Conservation (phyloP, 2,329 filamentous ascomycete genomes). For the Pestalotiopsis sp. region DNA sequence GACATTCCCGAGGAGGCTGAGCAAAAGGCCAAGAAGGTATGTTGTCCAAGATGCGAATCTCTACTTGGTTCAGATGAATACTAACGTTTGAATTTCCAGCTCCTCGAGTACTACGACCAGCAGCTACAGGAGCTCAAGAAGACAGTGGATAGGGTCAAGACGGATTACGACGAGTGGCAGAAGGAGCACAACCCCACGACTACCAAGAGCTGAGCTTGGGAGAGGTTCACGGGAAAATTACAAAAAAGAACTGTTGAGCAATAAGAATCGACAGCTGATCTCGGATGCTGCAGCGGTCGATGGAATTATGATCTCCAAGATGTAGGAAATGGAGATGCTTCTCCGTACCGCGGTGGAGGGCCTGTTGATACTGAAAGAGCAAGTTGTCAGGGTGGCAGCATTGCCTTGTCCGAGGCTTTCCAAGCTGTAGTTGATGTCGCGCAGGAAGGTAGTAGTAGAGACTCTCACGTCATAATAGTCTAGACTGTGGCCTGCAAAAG, state of each 20-base stretch:
- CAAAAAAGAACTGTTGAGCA: not conserved
- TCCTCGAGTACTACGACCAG: constrained; percentile 80
- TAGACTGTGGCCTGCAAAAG: not conserved
- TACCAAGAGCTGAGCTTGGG: not conserved
- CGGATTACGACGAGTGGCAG: constrained; percentile 60
- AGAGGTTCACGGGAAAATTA: not conserved
- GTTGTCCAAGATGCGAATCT: constrained; percentile 23
- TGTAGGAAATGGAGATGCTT: not conserved
- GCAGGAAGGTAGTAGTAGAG: not conserved
- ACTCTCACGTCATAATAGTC: not conserved
- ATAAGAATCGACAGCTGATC: not conserved
- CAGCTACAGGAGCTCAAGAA: constrained; percentile 77
- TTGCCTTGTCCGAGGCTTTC: not conserved
- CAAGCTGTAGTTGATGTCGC: not conserved
- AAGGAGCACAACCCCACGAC: constrained; percentile 43
- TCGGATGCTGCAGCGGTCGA: not conserved
- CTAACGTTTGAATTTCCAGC: constrained; percentile 45
- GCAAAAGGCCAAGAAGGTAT: constrained; percentile 74
- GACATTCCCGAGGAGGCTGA: constrained; percentile 71
- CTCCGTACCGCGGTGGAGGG: not conserved
- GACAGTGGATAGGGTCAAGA: constrained; percentile 66
- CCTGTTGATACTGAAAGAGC: not conserved
- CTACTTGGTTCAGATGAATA: not conserved
- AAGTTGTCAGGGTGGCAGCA: not conserved
- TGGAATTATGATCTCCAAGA: not conserved